These are phyloP conservation scores for Yueomyces sinensis DNA, from an alignment of 805 yeast species.

Conservation along the genomic window DNA sequence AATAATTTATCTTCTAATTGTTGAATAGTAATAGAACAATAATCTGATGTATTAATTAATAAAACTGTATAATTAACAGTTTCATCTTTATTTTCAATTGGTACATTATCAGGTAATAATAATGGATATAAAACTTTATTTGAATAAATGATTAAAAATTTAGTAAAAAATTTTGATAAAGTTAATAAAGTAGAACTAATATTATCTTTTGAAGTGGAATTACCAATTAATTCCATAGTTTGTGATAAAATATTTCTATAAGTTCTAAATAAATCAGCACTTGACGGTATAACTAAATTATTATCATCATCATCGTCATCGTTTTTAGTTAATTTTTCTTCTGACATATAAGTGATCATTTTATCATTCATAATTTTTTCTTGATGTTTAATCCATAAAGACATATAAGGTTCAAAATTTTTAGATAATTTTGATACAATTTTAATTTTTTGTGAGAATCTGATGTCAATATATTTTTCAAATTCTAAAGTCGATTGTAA, in stretches of 20 bases:
- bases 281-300: slow-evolving; percentile 66
- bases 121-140: slow-evolving; percentile 35
- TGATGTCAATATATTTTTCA: slow-evolving; percentile 58
- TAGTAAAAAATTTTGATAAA: slow-evolving; percentile 47
- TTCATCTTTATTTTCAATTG: slow-evolving; percentile 35
- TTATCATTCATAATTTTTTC: slow-evolving; percentile 49
- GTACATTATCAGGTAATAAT: slow-evolving; percentile 29
- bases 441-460: slow-evolving; percentile 36
- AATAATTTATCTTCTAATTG: slow-evolving; percentile 58
- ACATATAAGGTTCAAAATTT: slow-evolving; percentile 75
- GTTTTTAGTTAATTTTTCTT: slow-evolving; percentile 31
- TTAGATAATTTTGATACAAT: slow-evolving; percentile 38
- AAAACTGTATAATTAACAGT: slow-evolving; percentile 55
- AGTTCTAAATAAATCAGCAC: slow-evolving; percentile 72
- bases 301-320: slow-evolving; percentile 30
- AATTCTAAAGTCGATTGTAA: slow-evolving; percentile 72
- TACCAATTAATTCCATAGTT: slow-evolving; percentile 39
- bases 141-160: slow-evolving; percentile 50
- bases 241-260: slow-evolving; percentile 66
- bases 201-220: slow-evolving; percentile 21
- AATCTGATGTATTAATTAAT: slow-evolving; percentile 80
- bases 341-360: slow-evolving; percentile 49
- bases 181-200: slow-evolving; percentile 26
- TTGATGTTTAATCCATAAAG: slow-evolving; percentile 80
- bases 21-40: slow-evolving; percentile 61